Conservation (phyloP, 2,329 filamentous ascomycete species). For the Aspergillus caelatus region DNA sequence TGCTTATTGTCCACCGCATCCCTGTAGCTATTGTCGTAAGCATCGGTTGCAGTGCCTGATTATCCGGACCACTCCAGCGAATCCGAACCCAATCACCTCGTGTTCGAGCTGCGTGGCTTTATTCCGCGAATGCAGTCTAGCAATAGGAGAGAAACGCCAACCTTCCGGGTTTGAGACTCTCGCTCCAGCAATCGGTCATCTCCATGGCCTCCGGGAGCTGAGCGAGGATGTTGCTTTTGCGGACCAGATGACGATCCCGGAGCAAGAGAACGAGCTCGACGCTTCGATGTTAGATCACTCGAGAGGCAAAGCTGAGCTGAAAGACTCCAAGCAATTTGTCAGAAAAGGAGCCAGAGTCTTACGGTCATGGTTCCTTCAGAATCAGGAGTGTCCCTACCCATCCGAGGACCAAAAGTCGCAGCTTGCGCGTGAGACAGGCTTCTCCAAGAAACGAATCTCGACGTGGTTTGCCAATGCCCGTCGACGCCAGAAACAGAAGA, state of each 20-base stretch:
- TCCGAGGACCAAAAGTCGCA: slow-evolving; percentile 49
- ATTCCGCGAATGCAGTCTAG: slow-evolving; percentile 55
- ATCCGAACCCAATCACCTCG: slow-evolving; percentile 53
- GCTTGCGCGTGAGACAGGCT: slow-evolving; percentile 48
- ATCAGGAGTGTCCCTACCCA: slow-evolving; percentile 54
- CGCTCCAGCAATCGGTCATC: slow-evolving; percentile 51
- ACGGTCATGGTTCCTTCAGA: slow-evolving; percentile 50
- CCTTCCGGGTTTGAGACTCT: slow-evolving; percentile 52
- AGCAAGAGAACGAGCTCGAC: background rate
- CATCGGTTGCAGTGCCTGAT: slow-evolving; percentile 54
- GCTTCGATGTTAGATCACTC: background rate
- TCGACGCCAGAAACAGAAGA: slow-evolving; percentile 48
- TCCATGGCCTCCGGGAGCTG: slow-evolving; percentile 53
- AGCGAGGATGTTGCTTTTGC: slow-evolving; percentile 24
- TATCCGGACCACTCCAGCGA: slow-evolving; percentile 50
- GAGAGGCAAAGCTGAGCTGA: slow-evolving; percentile 16
- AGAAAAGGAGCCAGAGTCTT: slow-evolving; percentile 50
- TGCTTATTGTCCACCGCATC: slow-evolving; percentile 45
- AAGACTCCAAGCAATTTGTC: slow-evolving; percentile 44
- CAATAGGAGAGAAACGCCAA: slow-evolving; percentile 49
- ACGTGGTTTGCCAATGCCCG: slow-evolving; percentile 58
- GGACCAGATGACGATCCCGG: slow-evolving; percentile 2
- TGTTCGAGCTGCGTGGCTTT: slow-evolving; percentile 57
- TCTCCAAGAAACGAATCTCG: slow-evolving; percentile 50
- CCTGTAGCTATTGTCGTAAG: slow-evolving; percentile 50